Conservation (phyloP, 352 stramenopile species). For the Phytophthora parvispora region DNA sequence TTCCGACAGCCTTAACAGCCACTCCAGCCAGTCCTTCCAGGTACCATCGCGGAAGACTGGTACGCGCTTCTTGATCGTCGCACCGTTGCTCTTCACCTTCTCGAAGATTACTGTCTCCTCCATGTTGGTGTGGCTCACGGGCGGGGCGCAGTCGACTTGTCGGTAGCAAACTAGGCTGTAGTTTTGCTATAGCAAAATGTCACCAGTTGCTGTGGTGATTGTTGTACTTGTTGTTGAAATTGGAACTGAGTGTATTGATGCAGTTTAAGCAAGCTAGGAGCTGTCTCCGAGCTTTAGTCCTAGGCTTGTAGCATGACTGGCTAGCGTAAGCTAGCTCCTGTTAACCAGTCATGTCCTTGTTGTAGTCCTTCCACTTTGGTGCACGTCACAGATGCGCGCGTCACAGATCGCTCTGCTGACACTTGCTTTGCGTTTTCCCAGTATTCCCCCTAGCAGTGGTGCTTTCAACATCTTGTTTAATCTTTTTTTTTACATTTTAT, state of each 20-base stretch:
- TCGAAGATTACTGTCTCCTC: no score
- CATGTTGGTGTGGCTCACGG: no score
- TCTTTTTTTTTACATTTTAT: no score
- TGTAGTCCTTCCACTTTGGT: neutral
- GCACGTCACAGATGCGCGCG: neutral
- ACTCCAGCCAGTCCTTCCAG: constrained; percentile 1
- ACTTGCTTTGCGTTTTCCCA: no score
- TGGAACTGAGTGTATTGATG: constrained; percentile 2
- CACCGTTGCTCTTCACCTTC: neutral
- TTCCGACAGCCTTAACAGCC: neutral
- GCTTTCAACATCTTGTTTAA: no score
- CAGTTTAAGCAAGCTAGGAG: neutral
- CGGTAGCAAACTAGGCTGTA: no score
- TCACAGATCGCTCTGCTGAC: constrained; percentile 1
- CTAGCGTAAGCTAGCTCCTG: neutral
- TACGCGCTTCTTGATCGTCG: neutral
- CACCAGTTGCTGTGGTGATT: neutral
- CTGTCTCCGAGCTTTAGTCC: neutral
- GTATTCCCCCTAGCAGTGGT: no score
- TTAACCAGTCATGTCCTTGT: neutral
- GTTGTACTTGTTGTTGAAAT: constrained; percentile 1
- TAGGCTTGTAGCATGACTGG: constrained; percentile 1
- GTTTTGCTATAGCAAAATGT: no score
- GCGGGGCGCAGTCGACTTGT: no score
- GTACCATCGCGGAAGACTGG: neutral